Conservation (phyloP, 2,329 filamentous ascomycete species). For the Pseudocercospora fuligena region DNA sequence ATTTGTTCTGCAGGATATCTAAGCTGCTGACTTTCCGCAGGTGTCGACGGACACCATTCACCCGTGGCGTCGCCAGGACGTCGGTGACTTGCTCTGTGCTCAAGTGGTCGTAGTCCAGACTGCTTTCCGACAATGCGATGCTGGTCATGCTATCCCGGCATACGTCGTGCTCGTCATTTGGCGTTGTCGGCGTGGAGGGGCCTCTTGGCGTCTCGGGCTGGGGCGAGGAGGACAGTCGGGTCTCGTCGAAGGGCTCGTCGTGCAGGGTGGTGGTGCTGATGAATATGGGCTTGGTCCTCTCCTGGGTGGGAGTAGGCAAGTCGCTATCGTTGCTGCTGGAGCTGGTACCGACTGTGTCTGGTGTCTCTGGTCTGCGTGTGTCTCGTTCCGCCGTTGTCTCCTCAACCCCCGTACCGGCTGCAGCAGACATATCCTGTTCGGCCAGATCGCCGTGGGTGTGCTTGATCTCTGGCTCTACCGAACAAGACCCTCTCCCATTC, state of each 20-base stretch:
- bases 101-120: conserved; percentile 40
- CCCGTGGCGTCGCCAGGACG: conserved; percentile 39
- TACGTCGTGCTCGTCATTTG: conserved; percentile 28
- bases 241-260: conserved; percentile 26
- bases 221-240: conserved; percentile 23
- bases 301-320: conserved; percentile 24
- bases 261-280: conserved; percentile 27
- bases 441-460: neutral
- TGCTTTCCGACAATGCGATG: conserved; percentile 38
- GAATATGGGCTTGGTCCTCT: conserved; percentile 26
- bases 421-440: conserved; percentile 1
- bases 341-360: conserved; percentile 9
- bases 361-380: neutral
- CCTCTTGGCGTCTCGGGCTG: conserved; percentile 27
- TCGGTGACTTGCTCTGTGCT: conserved; percentile 38
- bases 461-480: neutral
- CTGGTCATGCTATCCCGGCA: conserved; percentile 39
- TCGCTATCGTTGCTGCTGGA: conserved; percentile 19
- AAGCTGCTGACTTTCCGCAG: conserved; percentile 39
- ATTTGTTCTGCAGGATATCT: conserved; percentile 41
- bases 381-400: neutral
- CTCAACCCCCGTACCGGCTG: conserved; percentile 6
- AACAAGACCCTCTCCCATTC: neutral
- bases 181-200: conserved; percentile 23
- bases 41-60: conserved; percentile 33